Evolutionary conservation across 257 asterid species (phyloP).

Genomic region (Solanum bukasovii): DNA sequence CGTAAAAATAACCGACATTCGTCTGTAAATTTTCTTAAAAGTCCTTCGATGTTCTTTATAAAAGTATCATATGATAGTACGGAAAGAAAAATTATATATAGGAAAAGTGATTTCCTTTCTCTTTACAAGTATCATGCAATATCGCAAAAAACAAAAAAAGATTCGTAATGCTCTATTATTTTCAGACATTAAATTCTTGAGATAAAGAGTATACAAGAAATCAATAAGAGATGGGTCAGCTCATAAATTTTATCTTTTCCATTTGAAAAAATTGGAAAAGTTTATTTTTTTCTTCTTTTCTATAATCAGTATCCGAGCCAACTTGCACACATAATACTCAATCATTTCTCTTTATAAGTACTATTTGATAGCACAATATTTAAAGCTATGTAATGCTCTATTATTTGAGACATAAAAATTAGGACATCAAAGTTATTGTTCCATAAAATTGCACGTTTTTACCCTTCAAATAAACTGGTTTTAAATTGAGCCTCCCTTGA

Average conservation of each 20-base stretch:
- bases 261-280: neutral
- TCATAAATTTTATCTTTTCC: neutral
- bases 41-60: neutral
- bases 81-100: neutral
- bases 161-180: neutral
- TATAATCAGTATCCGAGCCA: neutral
- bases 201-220: neutral
- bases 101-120: neutral
- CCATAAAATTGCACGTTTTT: too few species aligned
- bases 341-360: neutral
- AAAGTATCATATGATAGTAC: neutral
- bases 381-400: neutral
- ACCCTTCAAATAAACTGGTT: too few species aligned
- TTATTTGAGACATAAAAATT: neutral
- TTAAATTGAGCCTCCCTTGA: neutral
- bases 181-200: neutral
- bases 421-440: too few species aligned
- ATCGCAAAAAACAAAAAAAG: neutral
- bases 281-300: neutral
- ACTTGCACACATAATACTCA: neutral
- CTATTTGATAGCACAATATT: neutral
- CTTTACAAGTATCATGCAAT: neutral
- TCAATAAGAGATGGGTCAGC: neutral
- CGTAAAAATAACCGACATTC: neutral
- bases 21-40: neutral